Conservation (phyloP, 148 eudicot genomes). For the Vaccinium macrocarpon region DNA sequence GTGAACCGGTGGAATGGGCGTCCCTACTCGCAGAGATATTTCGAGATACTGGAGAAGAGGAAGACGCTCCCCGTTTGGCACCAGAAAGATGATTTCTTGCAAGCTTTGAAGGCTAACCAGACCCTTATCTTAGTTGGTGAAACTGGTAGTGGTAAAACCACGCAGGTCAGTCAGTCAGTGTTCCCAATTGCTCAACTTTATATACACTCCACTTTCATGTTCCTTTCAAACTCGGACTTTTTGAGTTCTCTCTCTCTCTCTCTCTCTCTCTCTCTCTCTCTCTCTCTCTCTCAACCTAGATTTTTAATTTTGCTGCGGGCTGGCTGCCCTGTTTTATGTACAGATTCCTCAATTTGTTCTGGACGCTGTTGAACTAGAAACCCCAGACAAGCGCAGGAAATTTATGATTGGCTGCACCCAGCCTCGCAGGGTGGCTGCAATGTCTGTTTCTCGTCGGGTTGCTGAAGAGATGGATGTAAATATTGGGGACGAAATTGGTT, state of each 20-base stretch:
- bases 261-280: too few species aligned
- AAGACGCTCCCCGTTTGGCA: constrained; percentile 91
- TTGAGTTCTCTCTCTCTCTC: too few species aligned
- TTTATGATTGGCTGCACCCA: constrained; percentile 47
- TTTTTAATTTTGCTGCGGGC: too few species aligned
- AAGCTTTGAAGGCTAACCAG: constrained; percentile 57
- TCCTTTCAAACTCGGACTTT: too few species aligned
- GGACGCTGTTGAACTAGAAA: constrained; percentile 76
- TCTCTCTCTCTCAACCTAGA: too few species aligned
- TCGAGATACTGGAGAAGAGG: constrained; percentile 84
- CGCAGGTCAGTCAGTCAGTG: constrained; percentile 55
- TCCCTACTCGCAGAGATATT: constrained; percentile 59
- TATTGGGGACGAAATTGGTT: constrained; percentile 96
- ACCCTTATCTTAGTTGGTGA: constrained; percentile 84
- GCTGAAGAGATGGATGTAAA: constrained; percentile 98
- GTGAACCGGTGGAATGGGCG: constrained; percentile 77
- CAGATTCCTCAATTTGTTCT: constrained; percentile 97
- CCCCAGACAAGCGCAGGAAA: constrained; percentile 60
- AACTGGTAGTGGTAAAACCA: constrained; percentile 98
- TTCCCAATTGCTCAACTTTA: too few species aligned
- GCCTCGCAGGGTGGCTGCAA: constrained; percentile 98
- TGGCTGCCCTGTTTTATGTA: not conserved
- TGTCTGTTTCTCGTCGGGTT: constrained; percentile 96
- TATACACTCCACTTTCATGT: too few species aligned
- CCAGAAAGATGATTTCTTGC: constrained; percentile 79